Base-by-base conservation (phyloP, 768 basidiomycete species). In the Phylloporus sp. region DNA sequence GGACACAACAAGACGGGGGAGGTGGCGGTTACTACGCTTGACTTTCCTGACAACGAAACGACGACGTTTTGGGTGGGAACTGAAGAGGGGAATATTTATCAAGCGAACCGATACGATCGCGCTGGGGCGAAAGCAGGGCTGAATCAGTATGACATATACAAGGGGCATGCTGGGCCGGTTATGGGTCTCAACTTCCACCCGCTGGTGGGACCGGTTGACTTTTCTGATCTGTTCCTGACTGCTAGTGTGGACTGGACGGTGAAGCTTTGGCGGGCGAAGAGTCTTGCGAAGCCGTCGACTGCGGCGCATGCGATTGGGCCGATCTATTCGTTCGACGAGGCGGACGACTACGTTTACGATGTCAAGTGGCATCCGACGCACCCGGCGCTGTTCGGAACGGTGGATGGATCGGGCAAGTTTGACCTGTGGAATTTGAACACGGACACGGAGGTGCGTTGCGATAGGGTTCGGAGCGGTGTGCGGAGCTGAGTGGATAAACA, bases 311-410 rank as follows among this genome's bases (percentile, higher is more conserved):
- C 67, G 15, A 73, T 94, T n/a, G 36, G 79, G 1, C 90, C 95
- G 3, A 56, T 98, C 20, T 87, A 94, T 63, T 92, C 90, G 32
- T 98, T 99, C 59, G 95, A 99, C 55, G 95, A 97, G 66, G 90
- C 93, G 11, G 92, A 94, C 62, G 96, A 99, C 65, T 97, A 98
- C 63, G 95, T 99, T 9, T 98, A 96, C 69, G 96, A 97, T 70
- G 94, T 91, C 37, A 90, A 86, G 64, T 99, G 96, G 96, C 96
- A 99, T 64, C 93, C 95, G 6, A 75, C 81, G 13, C 94, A 99
- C 68, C 96, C 96, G 13, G 92, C 95, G 1, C 52, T 94, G 38
- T 99, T 98, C 64, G 94, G 90, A 18, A 83, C 82, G 5, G 96
- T 90, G 3, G 93, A 98, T 62, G 96, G 96, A 3, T 86, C 89